phyloP scores from a whole-genome alignment of 2,329 filamentous ascomycete genomes.

The Aphanocladium album region DNA sequence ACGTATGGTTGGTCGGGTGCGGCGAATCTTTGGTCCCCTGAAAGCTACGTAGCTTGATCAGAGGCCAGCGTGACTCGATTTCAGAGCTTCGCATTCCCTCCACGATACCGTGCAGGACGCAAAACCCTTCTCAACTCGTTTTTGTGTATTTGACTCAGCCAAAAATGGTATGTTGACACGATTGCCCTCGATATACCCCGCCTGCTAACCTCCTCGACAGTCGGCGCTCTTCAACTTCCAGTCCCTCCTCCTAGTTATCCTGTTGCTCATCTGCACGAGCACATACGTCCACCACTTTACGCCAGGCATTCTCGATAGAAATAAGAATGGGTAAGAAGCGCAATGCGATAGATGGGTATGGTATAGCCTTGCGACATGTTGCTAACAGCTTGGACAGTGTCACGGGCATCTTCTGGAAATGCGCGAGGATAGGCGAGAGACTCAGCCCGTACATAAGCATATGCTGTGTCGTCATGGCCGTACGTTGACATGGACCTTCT shows the following conservation, averaged over 20 bases:
- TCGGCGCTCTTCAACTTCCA: conserved; percentile 99
- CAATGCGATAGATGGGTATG: neutral
- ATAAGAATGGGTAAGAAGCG: conserved; percentile 73
- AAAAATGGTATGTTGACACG: conserved; percentile 23
- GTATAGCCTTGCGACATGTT: neutral
- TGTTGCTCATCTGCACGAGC: conserved; percentile 93
- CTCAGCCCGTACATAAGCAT: conserved; percentile 93
- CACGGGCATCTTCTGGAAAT: conserved; percentile 93
- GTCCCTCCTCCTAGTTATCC: conserved; percentile 86
- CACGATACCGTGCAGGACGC: neutral
- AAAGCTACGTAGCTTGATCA: conserved; percentile 3
- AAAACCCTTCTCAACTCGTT: neutral
- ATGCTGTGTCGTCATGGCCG: conserved; percentile 91
- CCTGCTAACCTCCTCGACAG: conserved; percentile 40
- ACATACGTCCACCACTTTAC: conserved; percentile 89
- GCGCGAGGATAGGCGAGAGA: conserved; percentile 83
- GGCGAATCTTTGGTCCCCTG: conserved; percentile 34
- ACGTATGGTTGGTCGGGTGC: conserved; percentile 19
- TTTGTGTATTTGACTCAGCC: neutral
- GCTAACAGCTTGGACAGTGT: conserved; percentile 26
- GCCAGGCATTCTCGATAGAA: conserved; percentile 83
- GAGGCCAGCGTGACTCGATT: conserved; percentile 6
- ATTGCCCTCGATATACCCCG: neutral
- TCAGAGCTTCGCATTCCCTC: neutral
- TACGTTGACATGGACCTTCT: conserved; percentile 35